These are phyloP conservation scores for Fusarium sororula DNA, from an alignment of 2,329 filamentous ascomycete species.

Conservation along the genomic window DNA sequence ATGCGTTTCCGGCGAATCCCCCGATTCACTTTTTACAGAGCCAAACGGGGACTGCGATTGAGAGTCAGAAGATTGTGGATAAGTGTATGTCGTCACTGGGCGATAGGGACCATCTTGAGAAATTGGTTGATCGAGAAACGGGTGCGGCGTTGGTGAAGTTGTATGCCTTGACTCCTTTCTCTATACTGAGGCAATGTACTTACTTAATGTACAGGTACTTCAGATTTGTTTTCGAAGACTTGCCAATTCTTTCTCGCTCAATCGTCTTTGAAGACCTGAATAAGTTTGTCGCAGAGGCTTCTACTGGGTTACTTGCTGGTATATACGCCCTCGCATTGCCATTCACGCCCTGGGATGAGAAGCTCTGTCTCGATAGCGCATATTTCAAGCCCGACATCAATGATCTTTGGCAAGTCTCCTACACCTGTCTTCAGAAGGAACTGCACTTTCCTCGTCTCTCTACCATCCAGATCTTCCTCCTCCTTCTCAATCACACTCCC, in stretches of 20 bases:
- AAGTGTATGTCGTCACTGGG: background rate
- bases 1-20: background rate
- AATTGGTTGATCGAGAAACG: background rate
- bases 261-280: background rate
- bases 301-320: background rate
- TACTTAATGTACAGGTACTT: background rate
- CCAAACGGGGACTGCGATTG: background rate
- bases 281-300: background rate
- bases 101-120: background rate
- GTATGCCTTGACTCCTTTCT: background rate
- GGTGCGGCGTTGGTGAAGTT: background rate
- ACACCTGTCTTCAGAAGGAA: background rate
- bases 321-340: background rate
- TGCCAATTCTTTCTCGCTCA: background rate
- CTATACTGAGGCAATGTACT: fast-evolving
- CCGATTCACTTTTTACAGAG: background rate
- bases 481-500: background rate
- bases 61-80: background rate
- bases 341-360: constrained; percentile 4
- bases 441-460: background rate
- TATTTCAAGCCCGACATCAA: background rate
- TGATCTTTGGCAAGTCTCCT: background rate
- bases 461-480: background rate
- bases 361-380: constrained; percentile 1
- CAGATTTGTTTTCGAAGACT: background rate